Base-by-base conservation (phyloP, 176 grass and related monocot genomes). In the Rhipidocladum racemiflorum region DNA sequence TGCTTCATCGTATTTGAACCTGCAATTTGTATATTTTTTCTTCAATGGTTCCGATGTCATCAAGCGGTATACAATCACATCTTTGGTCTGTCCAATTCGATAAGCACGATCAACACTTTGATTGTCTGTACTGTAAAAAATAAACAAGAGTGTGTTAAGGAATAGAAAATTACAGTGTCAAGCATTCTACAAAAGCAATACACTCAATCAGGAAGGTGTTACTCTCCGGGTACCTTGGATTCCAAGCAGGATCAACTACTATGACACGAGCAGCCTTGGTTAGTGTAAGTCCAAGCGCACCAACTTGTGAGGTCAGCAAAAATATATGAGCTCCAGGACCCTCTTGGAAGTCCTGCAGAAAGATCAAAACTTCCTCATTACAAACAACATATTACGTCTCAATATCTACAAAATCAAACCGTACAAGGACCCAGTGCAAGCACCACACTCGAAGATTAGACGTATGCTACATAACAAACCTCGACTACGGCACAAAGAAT, bases 201-300 rank as follows among this genome's bases (percentile, higher is more conserved):
- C 17, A 70, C 39, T 51, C 42, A 30, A 48, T 62, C 7, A 35
- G 36, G 36, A 69, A n/a, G 32, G 49, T n/a, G 11, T 30, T 4
- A 79, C 29, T 66, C 9, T 69, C 62, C 25, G 14, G 13, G 69
- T 82, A 95, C 95, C 95, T 98, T 83, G 92, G 95, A 78, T 98
- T 98, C 92, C 95, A 98, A 81, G 88, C 88, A 76, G 95, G 95
- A 89, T 98, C 92, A n/a, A n/a, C n/a, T n/a, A n/a, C n/a, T n/a
- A n/a, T n/a, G n/a, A n/a, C n/a, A n/a, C n/a, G n/a, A n/a, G n/a
- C n/a, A n/a, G n/a, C n/a, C n/a, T n/a, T n/a, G n/a, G n/a, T n/a
- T n/a, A n/a, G n/a, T n/a, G n/a, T n/a, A n/a, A n/a, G n/a, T n/a
- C n/a, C n/a, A n/a, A n/a, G n/a, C n/a, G n/a, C n/a, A n/a, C n/a